Evolutionary conservation across 176 grass and related monocot species (phyloP).

Genomic region (Carex myosuroides): DNA sequence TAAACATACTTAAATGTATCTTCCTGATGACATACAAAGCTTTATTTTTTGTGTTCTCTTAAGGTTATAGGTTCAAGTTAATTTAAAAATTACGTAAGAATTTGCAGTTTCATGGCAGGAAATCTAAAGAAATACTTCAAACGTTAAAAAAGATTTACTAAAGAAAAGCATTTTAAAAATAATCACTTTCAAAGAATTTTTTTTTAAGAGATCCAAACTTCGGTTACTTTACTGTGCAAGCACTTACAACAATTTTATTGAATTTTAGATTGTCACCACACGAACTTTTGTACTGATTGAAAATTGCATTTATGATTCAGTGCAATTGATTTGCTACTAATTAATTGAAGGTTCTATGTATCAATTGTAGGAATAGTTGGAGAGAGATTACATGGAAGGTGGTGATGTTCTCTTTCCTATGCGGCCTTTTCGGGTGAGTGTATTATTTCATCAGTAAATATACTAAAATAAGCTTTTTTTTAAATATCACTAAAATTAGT

Average conservation of each 20-base stretch:
- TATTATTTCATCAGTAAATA: not conserved
- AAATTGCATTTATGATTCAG: not conserved
- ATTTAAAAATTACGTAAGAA: not conserved
- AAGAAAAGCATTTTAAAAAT: not conserved
- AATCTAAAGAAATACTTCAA: not conserved
- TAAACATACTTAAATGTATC: too few species aligned
- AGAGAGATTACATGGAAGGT: constrained; percentile 67
- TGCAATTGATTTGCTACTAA: not conserved
- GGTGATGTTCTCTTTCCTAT: constrained; percentile 44
- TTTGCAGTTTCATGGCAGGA: not conserved
- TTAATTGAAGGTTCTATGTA: not conserved
- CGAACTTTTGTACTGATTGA: not conserved
- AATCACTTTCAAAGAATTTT: not conserved
- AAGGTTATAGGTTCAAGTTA: not conserved
- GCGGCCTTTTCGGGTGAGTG: constrained; percentile 62
- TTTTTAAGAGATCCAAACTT: too few species aligned
- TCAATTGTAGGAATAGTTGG: constrained; percentile 46
- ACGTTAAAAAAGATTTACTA: not conserved
- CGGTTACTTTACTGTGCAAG: not conserved
- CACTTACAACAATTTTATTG: not conserved
- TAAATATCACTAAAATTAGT: constrained; percentile 5
- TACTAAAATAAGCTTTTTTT: not conserved
- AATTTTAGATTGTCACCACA: not conserved
- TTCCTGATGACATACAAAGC: too few species aligned
- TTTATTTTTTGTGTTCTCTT: not conserved